A percentile compares a stretch with the other conserved stretches of the same genome.
These are phyloP conservation scores for Berberis thunbergii DNA, from an alignment of 164 flowering plant species.

Conservation along the genomic window DNA sequence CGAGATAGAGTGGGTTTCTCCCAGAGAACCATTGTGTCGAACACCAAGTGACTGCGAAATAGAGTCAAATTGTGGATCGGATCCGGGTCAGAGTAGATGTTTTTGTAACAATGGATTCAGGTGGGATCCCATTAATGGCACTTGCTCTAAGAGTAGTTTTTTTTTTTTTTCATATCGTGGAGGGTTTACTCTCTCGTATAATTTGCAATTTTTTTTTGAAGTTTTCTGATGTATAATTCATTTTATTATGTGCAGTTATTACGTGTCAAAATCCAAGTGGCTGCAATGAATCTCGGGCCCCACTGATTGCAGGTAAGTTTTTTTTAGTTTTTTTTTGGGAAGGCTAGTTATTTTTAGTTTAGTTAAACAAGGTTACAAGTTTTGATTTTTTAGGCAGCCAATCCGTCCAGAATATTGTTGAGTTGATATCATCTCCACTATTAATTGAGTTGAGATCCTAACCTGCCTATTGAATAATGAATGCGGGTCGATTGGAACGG, in stretches of 20 bases:
- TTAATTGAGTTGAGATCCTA: no score
- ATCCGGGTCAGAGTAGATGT: constrained; percentile 26
- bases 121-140: constrained; percentile 40
- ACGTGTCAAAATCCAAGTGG: constrained; percentile 28
- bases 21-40: constrained; percentile 34
- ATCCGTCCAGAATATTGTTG: no score
- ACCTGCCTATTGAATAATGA: no score
- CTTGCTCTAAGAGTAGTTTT: constrained; percentile 29
- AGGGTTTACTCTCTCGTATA: no score
- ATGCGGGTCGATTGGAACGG: no score
- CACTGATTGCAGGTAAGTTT: constrained; percentile 40
- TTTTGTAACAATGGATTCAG: constrained; percentile 26
- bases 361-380: no score
- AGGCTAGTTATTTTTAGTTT: neutral
- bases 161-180: no score
- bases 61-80: constrained; percentile 18
- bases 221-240: no score
- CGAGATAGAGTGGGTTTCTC: constrained; percentile 42
- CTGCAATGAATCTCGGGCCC: constrained; percentile 20
- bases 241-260: constrained; percentile 12
- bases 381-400: no score
- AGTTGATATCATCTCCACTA: no score
- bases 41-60: constrained; percentile 29
- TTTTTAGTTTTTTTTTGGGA: neutral
- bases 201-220: no score